Conservation (phyloP, 257 asterid genomes). For the Mitragyna speciosa region DNA sequence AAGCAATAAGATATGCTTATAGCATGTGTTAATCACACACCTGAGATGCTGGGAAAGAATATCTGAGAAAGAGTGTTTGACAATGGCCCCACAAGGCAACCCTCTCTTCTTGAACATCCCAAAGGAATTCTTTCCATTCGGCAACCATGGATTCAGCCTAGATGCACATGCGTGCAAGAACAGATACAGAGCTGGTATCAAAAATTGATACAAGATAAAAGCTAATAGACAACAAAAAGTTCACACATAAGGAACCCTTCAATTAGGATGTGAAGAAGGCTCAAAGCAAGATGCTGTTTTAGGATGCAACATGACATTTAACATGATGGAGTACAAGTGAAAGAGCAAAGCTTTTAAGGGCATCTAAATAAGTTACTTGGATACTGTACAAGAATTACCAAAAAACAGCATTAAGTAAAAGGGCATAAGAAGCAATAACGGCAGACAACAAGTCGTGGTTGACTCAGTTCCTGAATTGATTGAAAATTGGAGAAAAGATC, state of each 20-base stretch:
- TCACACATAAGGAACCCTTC: background rate
- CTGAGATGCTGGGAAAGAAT: conserved; percentile 86
- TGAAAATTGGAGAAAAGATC: background rate
- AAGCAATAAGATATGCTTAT: background rate
- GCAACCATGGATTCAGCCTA: conserved; percentile 99
- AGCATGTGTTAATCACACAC: conserved; percentile 29
- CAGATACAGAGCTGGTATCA: conserved; percentile 27
- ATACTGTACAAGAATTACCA: conserved; percentile 6
- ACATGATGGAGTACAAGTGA: background rate
- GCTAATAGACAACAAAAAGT: background rate
- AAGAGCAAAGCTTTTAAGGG: background rate
- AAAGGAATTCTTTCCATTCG: conserved; percentile 96
- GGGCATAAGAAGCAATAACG: background rate
- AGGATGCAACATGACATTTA: background rate
- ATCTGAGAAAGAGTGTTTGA: conserved; percentile 84
- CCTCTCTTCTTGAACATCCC: conserved; percentile 99
- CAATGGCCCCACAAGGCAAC: conserved; percentile 96
- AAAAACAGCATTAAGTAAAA: background rate
- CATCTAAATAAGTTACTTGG: background rate
- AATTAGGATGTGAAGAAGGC: background rate
- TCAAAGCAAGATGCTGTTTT: background rate
- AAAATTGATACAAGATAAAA: background rate
- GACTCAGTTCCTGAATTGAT: background rate
- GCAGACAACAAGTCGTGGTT: background rate
- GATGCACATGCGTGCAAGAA: conserved; percentile 26